phyloP scores from a whole-genome alignment of 768 basidiomycete genomes.

The Multifurca ochricompacta region DNA sequence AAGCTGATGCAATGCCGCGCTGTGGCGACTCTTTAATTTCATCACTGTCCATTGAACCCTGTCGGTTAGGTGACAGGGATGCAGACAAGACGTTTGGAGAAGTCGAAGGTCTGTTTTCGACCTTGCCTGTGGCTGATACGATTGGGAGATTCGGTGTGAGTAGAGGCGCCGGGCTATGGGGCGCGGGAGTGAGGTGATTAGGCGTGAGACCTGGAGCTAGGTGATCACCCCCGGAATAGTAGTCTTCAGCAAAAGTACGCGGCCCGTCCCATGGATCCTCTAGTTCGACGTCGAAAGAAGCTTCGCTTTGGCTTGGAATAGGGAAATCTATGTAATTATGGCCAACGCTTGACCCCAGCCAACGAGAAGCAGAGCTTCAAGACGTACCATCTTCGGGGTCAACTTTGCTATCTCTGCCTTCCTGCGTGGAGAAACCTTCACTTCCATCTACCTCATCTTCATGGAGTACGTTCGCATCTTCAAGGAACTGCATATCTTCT shows the following conservation, averaged over 20 bases:
- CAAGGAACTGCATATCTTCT: not conserved
- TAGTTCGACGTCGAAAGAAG: conserved; percentile 25
- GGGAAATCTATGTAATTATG: not conserved
- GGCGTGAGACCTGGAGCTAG: conserved; percentile 15
- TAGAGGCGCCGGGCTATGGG: conserved; percentile 1
- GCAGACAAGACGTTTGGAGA: conserved; percentile 3
- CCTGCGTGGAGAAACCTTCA: conserved; percentile 20
- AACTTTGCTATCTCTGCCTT: conserved; percentile 45
- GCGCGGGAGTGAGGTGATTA: conserved; percentile 17
- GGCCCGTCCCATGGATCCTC: conserved; percentile 37
- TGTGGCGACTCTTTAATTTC: not conserved
- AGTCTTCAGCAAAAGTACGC: conserved; percentile 35
- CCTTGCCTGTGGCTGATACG: not conserved
- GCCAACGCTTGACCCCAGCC: not conserved
- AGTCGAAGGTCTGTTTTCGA: not conserved
- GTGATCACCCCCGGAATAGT: conserved; percentile 38
- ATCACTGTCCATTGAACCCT: not conserved
- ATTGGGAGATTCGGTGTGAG: not conserved
- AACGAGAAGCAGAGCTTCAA: not conserved
- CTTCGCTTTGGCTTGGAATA: not conserved
- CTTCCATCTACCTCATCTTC: conserved; percentile 17
- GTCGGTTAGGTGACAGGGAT: not conserved
- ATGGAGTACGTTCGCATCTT: not conserved
- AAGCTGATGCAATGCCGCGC: not conserved
- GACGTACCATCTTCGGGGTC: conserved; percentile 27